Evolutionary conservation across 306 rosid species (phyloP).

Genomic region (Trifolium pratense): DNA sequence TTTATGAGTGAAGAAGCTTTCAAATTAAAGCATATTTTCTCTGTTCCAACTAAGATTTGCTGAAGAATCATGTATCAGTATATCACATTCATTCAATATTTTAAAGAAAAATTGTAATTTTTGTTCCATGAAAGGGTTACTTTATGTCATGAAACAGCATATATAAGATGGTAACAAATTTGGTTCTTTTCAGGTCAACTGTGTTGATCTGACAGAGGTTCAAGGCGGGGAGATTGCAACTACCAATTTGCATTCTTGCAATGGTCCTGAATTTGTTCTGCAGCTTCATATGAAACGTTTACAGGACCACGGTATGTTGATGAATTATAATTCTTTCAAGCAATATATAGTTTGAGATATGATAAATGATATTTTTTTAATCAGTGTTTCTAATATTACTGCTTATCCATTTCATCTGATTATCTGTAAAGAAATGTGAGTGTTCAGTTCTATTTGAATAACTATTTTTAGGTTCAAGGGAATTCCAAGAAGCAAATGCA

Average conservation of each 20-base stretch:
- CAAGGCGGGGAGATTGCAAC: conserved; percentile 70
- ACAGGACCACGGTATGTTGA: conserved; percentile 7
- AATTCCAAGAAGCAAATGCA: conserved; percentile 57
- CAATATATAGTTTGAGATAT: background rate
- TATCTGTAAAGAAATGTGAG: conserved; percentile 8
- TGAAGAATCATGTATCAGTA: background rate
- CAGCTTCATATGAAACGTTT: conserved; percentile 51
- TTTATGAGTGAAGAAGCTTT: background rate
- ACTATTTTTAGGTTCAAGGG: conserved; percentile 50
- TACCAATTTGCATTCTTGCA: conserved; percentile 68
- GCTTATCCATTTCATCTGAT: background rate
- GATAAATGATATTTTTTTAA: background rate
- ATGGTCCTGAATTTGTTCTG: conserved; percentile 67
- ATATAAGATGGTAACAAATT: conserved; percentile 7
- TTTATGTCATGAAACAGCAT: background rate
- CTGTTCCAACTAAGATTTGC: background rate
- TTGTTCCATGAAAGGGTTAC: background rate
- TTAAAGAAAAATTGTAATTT: background rate
- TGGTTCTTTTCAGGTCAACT: conserved; percentile 55
- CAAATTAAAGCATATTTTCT: background rate
- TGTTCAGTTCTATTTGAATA: conserved; percentile 19
- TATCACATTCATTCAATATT: background rate
- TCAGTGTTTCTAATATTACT: conserved; percentile 6
- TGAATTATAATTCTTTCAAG: background rate
- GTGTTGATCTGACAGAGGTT: conserved; percentile 57